phyloP scores from a whole-genome alignment of 305 asterid species.

The Coffea humblotiana region DNA sequence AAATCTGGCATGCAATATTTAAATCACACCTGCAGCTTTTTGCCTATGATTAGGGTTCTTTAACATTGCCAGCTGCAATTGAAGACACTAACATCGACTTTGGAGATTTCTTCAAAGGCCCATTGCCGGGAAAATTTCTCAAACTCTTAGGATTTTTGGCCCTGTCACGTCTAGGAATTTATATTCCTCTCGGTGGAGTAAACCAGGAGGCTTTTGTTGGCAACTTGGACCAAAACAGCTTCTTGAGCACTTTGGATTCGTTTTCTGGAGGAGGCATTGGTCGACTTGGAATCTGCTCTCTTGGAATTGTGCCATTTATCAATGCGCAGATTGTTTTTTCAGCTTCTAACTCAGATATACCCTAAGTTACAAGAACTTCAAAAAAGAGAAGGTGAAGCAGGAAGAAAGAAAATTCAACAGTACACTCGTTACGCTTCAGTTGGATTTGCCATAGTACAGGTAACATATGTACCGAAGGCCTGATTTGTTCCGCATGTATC shows the following conservation, averaged over 20 bases:
- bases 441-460: conserved; percentile 97
- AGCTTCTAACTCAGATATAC: conserved; percentile 88
- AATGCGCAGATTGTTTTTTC: conserved; percentile 96
- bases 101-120: conserved; percentile 97
- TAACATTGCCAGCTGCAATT: conserved; percentile 82
- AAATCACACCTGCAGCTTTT: conserved; percentile 30
- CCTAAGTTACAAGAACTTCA: conserved; percentile 97
- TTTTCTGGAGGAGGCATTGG: conserved; percentile 99
- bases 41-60: conserved; percentile 58
- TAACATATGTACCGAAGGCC: conserved; percentile 16
- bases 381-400: conserved; percentile 95
- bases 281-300: conserved; percentile 93
- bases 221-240: conserved; percentile 83
- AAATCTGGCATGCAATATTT: conserved; percentile 11
- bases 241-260: conserved; percentile 86
- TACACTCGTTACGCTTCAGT: conserved; percentile 98
- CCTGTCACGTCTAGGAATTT: conserved; percentile 86
- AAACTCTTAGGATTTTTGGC: conserved; percentile 89
- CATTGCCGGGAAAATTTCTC: conserved; percentile 91
- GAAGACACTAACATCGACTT: conserved; percentile 94
- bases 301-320: conserved; percentile 95
- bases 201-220: conserved; percentile 89
- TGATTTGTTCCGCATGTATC: background rate
- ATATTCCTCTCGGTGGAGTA: conserved; percentile 96
- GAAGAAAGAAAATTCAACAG: conserved; percentile 89